Conservation (phyloP, 176 grass and related monocot genomes). For the Eleusine indica region DNA sequence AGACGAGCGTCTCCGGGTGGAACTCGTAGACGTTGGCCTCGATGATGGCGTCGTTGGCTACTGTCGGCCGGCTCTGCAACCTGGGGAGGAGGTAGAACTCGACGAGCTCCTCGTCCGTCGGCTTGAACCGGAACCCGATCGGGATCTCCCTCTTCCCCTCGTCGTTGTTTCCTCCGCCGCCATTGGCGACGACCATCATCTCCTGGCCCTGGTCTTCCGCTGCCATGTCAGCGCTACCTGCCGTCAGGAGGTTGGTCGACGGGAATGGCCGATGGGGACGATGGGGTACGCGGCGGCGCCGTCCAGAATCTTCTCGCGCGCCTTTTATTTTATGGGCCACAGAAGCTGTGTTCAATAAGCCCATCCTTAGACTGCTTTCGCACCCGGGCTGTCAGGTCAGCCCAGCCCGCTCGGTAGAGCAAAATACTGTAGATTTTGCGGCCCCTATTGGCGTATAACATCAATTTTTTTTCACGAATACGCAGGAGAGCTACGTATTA, state of each 20-base stretch:
- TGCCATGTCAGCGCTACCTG: neutral
- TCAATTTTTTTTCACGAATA: too few relatives aligned
- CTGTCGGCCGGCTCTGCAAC: neutral
- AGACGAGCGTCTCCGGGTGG: conserved; percentile 17
- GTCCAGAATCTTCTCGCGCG: too few relatives aligned
- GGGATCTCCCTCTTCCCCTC: neutral
- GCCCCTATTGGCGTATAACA: too few relatives aligned
- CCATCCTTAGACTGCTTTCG: too few relatives aligned
- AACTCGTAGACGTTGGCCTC: conserved; percentile 5
- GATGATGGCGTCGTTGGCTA: conserved; percentile 19
- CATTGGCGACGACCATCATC: neutral
- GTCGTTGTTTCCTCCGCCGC: neutral
- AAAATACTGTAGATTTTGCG: too few relatives aligned
- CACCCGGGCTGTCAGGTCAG: too few relatives aligned
- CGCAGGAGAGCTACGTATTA: too few relatives aligned
- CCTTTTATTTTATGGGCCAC: too few relatives aligned
- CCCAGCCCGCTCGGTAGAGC: too few relatives aligned
- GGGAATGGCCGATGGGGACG: neutral
- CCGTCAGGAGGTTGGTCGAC: too few relatives aligned
- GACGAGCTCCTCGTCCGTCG: conserved; percentile 29
- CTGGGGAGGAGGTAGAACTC: conserved; percentile 39
- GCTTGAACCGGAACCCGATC: conserved; percentile 28
- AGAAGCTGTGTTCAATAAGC: too few relatives aligned
- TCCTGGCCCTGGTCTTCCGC: neutral
- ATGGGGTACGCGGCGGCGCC: too few relatives aligned